Conservation (phyloP, 2,329 filamentous ascomycete species). For the Dothideomycetes sp. region DNA sequence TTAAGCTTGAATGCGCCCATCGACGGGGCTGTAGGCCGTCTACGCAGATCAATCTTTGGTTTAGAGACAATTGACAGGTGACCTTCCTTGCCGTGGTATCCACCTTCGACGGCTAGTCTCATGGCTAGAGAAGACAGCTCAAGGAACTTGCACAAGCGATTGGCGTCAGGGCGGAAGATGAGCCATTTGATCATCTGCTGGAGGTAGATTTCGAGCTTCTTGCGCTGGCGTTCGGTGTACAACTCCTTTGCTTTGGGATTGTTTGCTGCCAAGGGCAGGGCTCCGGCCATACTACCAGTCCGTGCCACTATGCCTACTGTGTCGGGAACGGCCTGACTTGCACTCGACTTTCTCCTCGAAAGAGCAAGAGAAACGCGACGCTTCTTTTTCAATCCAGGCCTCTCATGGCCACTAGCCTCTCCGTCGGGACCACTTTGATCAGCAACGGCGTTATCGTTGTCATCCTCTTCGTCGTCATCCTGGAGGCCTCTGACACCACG, state of each 20-base stretch:
- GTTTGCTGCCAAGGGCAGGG: slow-evolving; percentile 22
- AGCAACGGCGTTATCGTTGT: slow-evolving; percentile 42
- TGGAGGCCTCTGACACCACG: slow-evolving; percentile 51
- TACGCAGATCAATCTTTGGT: slow-evolving; percentile 41
- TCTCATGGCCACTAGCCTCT: slow-evolving; percentile 58
- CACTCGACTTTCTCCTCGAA: slow-evolving; percentile 49
- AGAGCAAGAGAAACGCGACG: slow-evolving; percentile 46
- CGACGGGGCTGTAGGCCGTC: slow-evolving; percentile 3
- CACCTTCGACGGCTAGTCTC: slow-evolving; percentile 84
- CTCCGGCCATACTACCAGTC: slow-evolving; percentile 28
- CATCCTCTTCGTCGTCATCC: slow-evolving; percentile 65
- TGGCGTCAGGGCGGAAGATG: slow-evolving; percentile 93
- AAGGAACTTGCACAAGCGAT: slow-evolving; percentile 87
- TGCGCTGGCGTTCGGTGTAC: slow-evolving; percentile 73
- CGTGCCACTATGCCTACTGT: slow-evolving; percentile 10
- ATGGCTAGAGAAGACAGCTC: slow-evolving; percentile 92
- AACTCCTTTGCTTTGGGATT: slow-evolving; percentile 33
- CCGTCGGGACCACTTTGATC: slow-evolving; percentile 49
- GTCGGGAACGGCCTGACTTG: slow-evolving; percentile 9
- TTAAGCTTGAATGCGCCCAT: slow-evolving; percentile 27
- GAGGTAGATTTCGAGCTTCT: slow-evolving; percentile 78
- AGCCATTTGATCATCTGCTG: slow-evolving; percentile 92
- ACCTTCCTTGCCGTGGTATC: slow-evolving; percentile 96
- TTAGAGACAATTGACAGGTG: slow-evolving; percentile 84
- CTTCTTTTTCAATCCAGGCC: slow-evolving; percentile 35